phyloP scores from a whole-genome alignment of 768 basidiomycete species.

The Lactifluus echinatus region DNA sequence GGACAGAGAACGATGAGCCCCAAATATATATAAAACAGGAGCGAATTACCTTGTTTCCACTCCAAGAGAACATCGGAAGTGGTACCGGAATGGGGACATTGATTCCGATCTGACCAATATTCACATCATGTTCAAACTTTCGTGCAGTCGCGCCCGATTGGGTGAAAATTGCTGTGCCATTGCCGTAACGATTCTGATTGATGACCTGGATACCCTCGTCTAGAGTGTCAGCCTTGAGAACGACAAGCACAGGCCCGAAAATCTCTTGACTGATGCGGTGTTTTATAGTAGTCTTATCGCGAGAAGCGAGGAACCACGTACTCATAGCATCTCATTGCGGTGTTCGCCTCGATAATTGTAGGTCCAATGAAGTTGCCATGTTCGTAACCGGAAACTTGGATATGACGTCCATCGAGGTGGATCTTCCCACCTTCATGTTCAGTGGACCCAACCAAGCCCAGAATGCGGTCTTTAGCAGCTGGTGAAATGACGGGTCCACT shows the following conservation, averaged over 20 bases:
- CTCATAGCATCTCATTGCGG: conserved; percentile 83
- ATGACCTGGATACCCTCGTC: conserved; percentile 88
- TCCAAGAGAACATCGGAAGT: conserved; percentile 92
- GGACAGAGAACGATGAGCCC: neutral
- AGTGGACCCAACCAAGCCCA: conserved; percentile 62
- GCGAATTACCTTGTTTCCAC: conserved; percentile 69
- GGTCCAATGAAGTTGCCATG: conserved; percentile 94
- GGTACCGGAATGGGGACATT: conserved; percentile 93
- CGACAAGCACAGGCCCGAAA: conserved; percentile 83
- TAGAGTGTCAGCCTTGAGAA: conserved; percentile 71
- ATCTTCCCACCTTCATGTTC: conserved; percentile 79
- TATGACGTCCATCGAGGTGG: conserved; percentile 73
- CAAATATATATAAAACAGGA: neutral
- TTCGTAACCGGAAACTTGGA: conserved; percentile 63
- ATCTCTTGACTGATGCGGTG: conserved; percentile 70
- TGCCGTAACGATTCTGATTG: conserved; percentile 86
- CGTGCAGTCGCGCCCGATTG: conserved; percentile 93
- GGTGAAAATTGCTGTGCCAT: conserved; percentile 93
- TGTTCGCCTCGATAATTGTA: conserved; percentile 77
- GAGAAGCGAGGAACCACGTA: conserved; percentile 29
- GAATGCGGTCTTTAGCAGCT: conserved; percentile 69
- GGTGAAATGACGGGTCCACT: conserved; percentile 81
- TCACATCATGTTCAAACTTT: conserved; percentile 81
- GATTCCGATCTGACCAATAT: conserved; percentile 89
- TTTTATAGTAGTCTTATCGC: neutral